Conservation (phyloP, 2,329 filamentous ascomycete genomes). For the Paecilomyces sp. region DNA sequence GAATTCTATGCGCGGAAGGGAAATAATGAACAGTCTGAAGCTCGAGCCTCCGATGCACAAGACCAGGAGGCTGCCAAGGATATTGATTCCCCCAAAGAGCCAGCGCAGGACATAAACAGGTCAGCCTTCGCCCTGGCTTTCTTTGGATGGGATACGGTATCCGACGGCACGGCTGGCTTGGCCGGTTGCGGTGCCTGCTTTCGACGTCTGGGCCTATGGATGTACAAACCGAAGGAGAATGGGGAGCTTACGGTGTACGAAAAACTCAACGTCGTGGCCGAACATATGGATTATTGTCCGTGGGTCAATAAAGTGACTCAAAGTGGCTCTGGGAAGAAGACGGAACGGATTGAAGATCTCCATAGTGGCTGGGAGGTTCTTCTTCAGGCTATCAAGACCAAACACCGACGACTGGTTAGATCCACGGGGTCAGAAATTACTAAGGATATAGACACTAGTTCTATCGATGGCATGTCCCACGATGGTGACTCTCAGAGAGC, state of each 20-base stretch:
- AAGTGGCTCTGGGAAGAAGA: constrained; percentile 33
- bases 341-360: constrained; percentile 23
- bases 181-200: constrained; percentile 81
- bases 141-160: constrained; percentile 63
- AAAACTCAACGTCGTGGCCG: constrained; percentile 59
- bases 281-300: constrained; percentile 78
- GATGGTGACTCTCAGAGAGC: constrained; percentile 42
- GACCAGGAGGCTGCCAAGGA: constrained; percentile 5
- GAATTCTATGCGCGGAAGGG: constrained; percentile 9
- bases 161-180: constrained; percentile 47
- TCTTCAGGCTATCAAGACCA: constrained; percentile 34
- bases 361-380: constrained; percentile 42
- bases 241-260: constrained; percentile 27
- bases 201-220: constrained; percentile 83
- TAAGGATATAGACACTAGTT: constrained; percentile 18
- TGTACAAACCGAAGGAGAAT: constrained; percentile 73
- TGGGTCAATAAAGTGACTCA: constrained; percentile 65
- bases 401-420: constrained; percentile 24
- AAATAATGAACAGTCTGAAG: background rate
- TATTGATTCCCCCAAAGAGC: constrained; percentile 11
- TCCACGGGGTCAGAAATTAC: constrained; percentile 18
- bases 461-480: constrained; percentile 11
- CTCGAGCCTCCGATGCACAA: background rate
- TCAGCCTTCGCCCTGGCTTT: constrained; percentile 63
- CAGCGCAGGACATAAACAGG: constrained; percentile 41